Evolutionary conservation across 2,329 filamentous ascomycete genomes (phyloP).

Genomic region (Fusarium caatingaense): DNA sequence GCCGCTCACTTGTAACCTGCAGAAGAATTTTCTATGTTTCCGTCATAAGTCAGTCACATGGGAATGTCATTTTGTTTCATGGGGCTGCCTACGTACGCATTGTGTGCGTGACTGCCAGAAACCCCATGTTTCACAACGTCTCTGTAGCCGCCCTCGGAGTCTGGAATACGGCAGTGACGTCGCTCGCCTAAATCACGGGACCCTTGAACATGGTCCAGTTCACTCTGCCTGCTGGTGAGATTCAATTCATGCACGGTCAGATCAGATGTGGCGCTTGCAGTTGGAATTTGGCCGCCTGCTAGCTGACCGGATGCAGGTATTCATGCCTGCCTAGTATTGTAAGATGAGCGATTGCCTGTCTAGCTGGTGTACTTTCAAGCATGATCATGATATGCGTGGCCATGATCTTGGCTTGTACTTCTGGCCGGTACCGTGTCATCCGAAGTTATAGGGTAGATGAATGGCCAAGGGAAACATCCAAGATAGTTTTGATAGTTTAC

Average conservation of each 20-base stretch:
- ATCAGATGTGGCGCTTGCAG: conserved; percentile 1
- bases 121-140: conserved; percentile 42
- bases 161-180: conserved; percentile 38
- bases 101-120: conserved; percentile 33
- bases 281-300: background rate
- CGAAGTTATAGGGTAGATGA: conserved; percentile 19
- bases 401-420: conserved; percentile 3
- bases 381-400: conserved; percentile 1
- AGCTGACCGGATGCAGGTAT: background rate
- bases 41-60: conserved; percentile 43
- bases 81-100: background rate
- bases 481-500: background rate
- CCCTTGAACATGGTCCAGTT: conserved; percentile 17
- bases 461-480: background rate
- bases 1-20: conserved; percentile 20
- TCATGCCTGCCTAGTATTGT: background rate
- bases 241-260: conserved; percentile 17
- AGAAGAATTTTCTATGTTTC: conserved; percentile 2
- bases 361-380: background rate
- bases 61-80: conserved; percentile 26
- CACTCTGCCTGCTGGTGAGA: conserved; percentile 1
- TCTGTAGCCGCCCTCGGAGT: conserved; percentile 35
- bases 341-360: background rate
- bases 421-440: conserved; percentile 3
- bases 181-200: conserved; percentile 36